Evolutionary conservation across 225 moss, liverwort and hornwort species (phyloP).

Genomic region (Bryum argenteum): DNA sequence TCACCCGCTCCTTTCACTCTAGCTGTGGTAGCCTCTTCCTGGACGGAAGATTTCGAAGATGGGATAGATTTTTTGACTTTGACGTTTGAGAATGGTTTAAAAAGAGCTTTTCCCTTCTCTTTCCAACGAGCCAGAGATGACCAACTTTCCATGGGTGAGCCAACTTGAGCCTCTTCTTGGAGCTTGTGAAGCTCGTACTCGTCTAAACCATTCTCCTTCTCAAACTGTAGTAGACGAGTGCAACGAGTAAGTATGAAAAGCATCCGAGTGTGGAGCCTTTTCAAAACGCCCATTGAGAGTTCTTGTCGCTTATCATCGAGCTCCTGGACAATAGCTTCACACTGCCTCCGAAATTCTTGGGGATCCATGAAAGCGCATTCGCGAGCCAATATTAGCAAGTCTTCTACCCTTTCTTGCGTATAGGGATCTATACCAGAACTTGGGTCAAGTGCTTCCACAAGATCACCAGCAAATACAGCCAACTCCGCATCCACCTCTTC

Average conservation of each 20-base stretch:
- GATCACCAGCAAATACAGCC: slow-evolving; percentile 86
- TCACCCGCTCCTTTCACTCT: slow-evolving; percentile 21
- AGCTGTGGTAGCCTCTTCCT: slow-evolving; percentile 16
- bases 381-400: slow-evolving; percentile 80
- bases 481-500: slow-evolving; percentile 91
- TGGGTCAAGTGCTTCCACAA: slow-evolving; percentile 87
- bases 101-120: slow-evolving; percentile 54
- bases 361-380: slow-evolving; percentile 81
- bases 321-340: slow-evolving; percentile 96
- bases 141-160: slow-evolving; percentile 51
- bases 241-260: slow-evolving; percentile 96
- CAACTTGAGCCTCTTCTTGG: slow-evolving; percentile 64
- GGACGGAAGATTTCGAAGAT: slow-evolving; percentile 19
- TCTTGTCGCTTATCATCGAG: slow-evolving; percentile 96
- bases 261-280: slow-evolving; percentile 94
- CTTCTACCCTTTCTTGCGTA: slow-evolving; percentile 78
- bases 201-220: slow-evolving; percentile 79
- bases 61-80: slow-evolving; percentile 32
- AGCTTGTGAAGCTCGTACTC: slow-evolving; percentile 79
- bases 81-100: slow-evolving; percentile 21
- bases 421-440: slow-evolving; percentile 51
- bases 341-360: slow-evolving; percentile 78
- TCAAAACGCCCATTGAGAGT: slow-evolving; percentile 87
- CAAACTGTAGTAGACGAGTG: slow-evolving; percentile 91
- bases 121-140: slow-evolving; percentile 50